phyloP scores from a whole-genome alignment of 192 early-diverging fungal species.

The Lobosporangium transversale region DNA sequence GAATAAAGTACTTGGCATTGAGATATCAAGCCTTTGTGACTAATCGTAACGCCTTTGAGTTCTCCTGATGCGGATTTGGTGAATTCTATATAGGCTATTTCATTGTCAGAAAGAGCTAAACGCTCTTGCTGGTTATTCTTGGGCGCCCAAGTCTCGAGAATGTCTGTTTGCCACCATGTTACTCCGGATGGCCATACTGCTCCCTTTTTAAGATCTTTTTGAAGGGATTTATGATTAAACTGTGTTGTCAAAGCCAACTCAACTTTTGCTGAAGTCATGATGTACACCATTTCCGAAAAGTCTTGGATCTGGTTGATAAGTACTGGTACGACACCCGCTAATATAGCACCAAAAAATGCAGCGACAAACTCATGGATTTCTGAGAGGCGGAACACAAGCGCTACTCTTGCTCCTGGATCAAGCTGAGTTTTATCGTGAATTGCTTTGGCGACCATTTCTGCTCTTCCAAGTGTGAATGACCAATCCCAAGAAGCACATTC shows the following conservation, averaged over 20 bases:
- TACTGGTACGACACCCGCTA: constrained; percentile 79
- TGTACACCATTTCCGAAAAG: constrained; percentile 76
- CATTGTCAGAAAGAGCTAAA: constrained; percentile 52
- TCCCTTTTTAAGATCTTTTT: constrained; percentile 70
- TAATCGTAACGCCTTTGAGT: constrained; percentile 80
- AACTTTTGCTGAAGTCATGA: constrained; percentile 71
- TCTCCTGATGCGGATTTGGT: constrained; percentile 80
- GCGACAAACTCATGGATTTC: constrained; percentile 81
- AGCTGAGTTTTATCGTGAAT: constrained; percentile 70
- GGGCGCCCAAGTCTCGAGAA: constrained; percentile 68
- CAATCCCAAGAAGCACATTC: constrained; percentile 73
- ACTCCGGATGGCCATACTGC: constrained; percentile 69
- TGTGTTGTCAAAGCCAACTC: constrained; percentile 80
- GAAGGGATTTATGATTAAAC: constrained; percentile 70
- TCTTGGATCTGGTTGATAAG: constrained; percentile 83
- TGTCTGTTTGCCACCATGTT: constrained; percentile 82
- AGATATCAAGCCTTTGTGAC: constrained; percentile 74
- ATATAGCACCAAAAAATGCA: constrained; percentile 79
- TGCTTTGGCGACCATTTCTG: constrained; percentile 71
- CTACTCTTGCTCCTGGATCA: constrained; percentile 69
- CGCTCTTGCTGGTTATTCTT: constrained; percentile 60
- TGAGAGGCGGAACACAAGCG: constrained; percentile 78
- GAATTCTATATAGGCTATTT: constrained; percentile 85
- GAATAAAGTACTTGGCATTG: constrained; percentile 60
- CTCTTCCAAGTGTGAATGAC: constrained; percentile 69